These are phyloP conservation scores for Phyllostachys edulis DNA, from an alignment of 176 grass and related monocot species.

Conservation along the genomic window DNA sequence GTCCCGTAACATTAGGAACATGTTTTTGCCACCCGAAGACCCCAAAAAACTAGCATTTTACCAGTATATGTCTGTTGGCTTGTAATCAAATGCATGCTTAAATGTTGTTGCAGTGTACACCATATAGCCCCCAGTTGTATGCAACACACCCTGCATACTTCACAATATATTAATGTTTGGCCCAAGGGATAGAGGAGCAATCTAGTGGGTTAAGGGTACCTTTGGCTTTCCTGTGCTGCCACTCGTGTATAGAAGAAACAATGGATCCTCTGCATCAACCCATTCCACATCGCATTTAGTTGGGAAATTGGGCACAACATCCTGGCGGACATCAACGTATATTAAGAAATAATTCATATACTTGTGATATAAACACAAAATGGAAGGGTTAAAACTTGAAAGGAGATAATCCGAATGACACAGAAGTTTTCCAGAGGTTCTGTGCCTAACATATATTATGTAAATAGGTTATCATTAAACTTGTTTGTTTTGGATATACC, in stretches of 20 bases:
- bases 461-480: slow-evolving; percentile 1
- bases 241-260: slow-evolving; percentile 98
- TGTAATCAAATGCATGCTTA: slow-evolving; percentile 98
- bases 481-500: slow-evolving; percentile 40
- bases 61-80: slow-evolving; percentile 92
- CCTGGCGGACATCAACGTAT: slow-evolving; percentile 36
- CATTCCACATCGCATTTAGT: slow-evolving; percentile 87
- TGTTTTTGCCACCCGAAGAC: slow-evolving; percentile 8
- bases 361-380: slow-evolving; percentile 8
- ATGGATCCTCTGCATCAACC: slow-evolving; percentile 98
- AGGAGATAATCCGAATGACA: background rate
- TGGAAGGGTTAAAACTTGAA: background rate
- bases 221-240: slow-evolving; percentile 98
- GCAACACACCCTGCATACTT: slow-evolving; percentile 78
- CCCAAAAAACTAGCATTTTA: slow-evolving; percentile 32
- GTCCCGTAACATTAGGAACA: slow-evolving; percentile 1
- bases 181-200: background rate
- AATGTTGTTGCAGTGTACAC: slow-evolving; percentile 92
- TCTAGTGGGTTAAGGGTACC: slow-evolving; percentile 40
- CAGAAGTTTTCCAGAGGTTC: background rate
- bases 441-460: background rate
- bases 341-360: slow-evolving; percentile 10
- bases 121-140: slow-evolving; percentile 99
- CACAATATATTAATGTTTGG: slow-evolving; percentile 26
- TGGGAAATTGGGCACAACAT: slow-evolving; percentile 75